Conservation (phyloP, 345 rosid genomes). For the Ceriops zippeliana region DNA sequence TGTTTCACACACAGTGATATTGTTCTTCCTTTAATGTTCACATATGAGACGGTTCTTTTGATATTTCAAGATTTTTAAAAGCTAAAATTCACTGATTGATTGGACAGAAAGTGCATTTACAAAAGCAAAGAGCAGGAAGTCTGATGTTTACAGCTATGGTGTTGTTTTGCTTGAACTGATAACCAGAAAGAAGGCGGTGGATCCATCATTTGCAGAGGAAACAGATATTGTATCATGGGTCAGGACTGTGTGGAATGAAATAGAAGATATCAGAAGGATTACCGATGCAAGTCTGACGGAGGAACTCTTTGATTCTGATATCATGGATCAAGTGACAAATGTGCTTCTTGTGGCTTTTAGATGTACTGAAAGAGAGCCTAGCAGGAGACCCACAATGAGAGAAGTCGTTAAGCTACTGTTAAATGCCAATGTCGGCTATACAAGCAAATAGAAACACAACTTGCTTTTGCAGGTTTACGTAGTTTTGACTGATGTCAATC, state of each 20-base stretch:
- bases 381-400: conserved; percentile 62
- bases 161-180: conserved; percentile 28
- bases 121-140: conserved; percentile 39
- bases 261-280: conserved; percentile 33
- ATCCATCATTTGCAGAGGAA: conserved; percentile 23
- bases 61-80: background rate
- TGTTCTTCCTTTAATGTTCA: too few species aligned
- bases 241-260: conserved; percentile 39
- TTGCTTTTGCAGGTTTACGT: background rate
- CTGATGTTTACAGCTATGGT: conserved; percentile 26
- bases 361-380: conserved; percentile 59
- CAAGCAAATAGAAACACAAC: background rate
- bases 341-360: conserved; percentile 49
- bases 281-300: conserved; percentile 41
- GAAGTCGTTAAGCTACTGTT: conserved; percentile 55
- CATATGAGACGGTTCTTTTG: too few species aligned
- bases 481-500: too few species aligned
- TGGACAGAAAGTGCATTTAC: conserved; percentile 60
- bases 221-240: conserved; percentile 50
- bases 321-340: conserved; percentile 48
- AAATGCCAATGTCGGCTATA: conserved; percentile 14
- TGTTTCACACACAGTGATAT: background rate
- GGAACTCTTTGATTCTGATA: conserved; percentile 46
- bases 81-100: background rate
- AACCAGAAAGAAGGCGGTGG: conserved; percentile 19